These are phyloP conservation scores for Kalanchoe fedtschenkoi DNA, from an alignment of 164 flowering plant species.

Conservation along the genomic window DNA sequence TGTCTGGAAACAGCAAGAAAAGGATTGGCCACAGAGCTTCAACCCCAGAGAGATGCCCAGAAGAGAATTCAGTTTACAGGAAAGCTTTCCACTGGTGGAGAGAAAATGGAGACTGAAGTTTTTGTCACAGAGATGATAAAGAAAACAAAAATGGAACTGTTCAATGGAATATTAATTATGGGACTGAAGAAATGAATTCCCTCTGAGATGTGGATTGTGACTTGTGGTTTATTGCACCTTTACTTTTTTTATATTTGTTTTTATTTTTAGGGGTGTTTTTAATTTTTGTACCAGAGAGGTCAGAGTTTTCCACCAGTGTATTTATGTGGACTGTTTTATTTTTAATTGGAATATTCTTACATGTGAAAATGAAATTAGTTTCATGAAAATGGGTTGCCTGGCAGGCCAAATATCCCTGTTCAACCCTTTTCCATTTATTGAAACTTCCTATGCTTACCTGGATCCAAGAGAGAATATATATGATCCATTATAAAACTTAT, in stretches of 20 bases:
- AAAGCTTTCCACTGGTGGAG: neutral
- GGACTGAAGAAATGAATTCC: neutral
- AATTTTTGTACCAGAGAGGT: neutral
- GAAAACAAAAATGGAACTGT: constrained; percentile 28
- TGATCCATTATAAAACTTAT: no score
- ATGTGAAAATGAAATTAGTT: constrained; percentile 9
- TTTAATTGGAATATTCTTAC: constrained; percentile 21
- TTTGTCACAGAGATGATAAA: constrained; percentile 23
- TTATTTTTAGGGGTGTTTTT: neutral
- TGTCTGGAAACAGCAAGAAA: neutral
- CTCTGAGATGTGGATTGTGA: constrained; percentile 10
- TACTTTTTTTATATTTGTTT: neutral
- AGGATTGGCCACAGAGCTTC: neutral
- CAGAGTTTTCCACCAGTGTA: neutral
- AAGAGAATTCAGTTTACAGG: neutral
- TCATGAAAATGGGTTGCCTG: constrained; percentile 23
- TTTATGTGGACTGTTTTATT: neutral
- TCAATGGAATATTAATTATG: constrained; percentile 19
- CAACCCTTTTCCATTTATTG: constrained; percentile 13
- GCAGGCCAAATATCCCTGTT: constrained; percentile 25
- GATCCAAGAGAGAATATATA: neutral
- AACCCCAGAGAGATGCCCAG: neutral
- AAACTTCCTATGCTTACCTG: constrained; percentile 11
- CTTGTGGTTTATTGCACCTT: constrained; percentile 4
- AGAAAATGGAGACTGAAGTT: constrained; percentile 14